A percentile compares a stretch with the other conserved stretches of the same genome.
Conservation (phyloP, 768 basidiomycete species). For the Hypholoma fasciculare region DNA sequence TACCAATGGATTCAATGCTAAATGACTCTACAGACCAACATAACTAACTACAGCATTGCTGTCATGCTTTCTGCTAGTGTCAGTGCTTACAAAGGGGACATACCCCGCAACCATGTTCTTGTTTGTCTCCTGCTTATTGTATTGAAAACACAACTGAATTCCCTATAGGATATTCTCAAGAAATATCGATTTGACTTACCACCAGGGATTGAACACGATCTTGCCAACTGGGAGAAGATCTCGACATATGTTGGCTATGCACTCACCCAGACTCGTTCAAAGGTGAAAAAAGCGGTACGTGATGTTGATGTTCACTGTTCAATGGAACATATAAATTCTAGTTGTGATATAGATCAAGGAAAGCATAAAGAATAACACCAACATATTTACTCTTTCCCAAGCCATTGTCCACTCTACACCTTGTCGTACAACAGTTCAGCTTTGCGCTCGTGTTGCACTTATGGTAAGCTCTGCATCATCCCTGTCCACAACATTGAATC, state of each 20-base stretch:
- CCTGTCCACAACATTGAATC: background rate
- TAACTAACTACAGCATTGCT: slow-evolving; percentile 11
- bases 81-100: slow-evolving; percentile 14
- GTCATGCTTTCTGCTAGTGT: slow-evolving; percentile 16
- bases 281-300: slow-evolving; percentile 13
- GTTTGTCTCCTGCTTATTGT: slow-evolving; percentile 4
- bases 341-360: slow-evolving; percentile 6
- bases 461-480: slow-evolving; percentile 7
- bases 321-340: background rate
- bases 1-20: background rate
- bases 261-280: slow-evolving; percentile 10
- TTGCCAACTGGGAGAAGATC: slow-evolving; percentile 9
- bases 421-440: slow-evolving; percentile 12
- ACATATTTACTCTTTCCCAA: slow-evolving; percentile 10
- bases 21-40: slow-evolving; percentile 13
- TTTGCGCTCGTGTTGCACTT: slow-evolving; percentile 13
- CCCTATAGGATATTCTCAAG: slow-evolving; percentile 10
- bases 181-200: slow-evolving; percentile 8
- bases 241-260: slow-evolving; percentile 6
- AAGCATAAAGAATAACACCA: slow-evolving; percentile 6
- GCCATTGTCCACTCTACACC: slow-evolving; percentile 10
- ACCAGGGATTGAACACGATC: slow-evolving; percentile 5
- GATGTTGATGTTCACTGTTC: background rate
- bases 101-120: slow-evolving; percentile 15
- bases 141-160: background rate